phyloP scores from a whole-genome alignment of 139 green algal species.

The Micractinium sp. region DNA sequence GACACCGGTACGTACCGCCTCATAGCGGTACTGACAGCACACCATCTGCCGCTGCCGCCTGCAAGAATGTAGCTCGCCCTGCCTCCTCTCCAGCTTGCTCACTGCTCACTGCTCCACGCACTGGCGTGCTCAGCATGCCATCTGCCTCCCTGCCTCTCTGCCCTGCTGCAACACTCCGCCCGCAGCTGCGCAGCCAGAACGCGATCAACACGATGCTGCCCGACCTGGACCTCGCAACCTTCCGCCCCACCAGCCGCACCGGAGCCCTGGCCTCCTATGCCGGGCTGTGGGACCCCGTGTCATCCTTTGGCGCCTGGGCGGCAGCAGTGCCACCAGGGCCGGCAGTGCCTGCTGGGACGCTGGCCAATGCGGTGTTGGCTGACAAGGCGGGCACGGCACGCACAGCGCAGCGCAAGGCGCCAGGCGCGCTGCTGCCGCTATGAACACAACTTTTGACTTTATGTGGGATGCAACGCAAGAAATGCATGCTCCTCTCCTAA shows the following conservation, averaged over 20 bases:
- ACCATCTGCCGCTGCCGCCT: too few relatives aligned
- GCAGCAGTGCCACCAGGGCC: not conserved
- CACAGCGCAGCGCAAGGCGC: not conserved
- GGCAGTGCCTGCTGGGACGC: not conserved
- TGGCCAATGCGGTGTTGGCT: constrained; percentile 1
- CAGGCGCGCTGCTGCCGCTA: constrained; percentile 5
- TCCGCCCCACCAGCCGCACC: not conserved
- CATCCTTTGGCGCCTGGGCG: not conserved
- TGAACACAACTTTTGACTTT: not conserved
- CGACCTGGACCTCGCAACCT: not conserved
- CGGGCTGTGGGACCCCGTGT: not conserved
- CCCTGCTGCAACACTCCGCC: too few relatives aligned
- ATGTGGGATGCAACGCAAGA: too few relatives aligned
- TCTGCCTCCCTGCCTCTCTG: not conserved
- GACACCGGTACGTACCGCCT: too few relatives aligned
- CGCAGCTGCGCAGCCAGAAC: constrained; percentile 2
- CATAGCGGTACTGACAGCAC: too few relatives aligned
- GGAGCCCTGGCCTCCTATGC: not conserved
- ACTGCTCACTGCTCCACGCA: not conserved
- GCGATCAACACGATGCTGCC: not conserved
- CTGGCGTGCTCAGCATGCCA: too few relatives aligned
- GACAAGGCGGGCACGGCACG: constrained; percentile 7
- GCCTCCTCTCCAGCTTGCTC: not conserved
- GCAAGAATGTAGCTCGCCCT: not conserved
- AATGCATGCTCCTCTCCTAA: not conserved